phyloP scores from a whole-genome alignment of 2,329 filamentous ascomycete genomes.

The Xylaria polymorpha region DNA sequence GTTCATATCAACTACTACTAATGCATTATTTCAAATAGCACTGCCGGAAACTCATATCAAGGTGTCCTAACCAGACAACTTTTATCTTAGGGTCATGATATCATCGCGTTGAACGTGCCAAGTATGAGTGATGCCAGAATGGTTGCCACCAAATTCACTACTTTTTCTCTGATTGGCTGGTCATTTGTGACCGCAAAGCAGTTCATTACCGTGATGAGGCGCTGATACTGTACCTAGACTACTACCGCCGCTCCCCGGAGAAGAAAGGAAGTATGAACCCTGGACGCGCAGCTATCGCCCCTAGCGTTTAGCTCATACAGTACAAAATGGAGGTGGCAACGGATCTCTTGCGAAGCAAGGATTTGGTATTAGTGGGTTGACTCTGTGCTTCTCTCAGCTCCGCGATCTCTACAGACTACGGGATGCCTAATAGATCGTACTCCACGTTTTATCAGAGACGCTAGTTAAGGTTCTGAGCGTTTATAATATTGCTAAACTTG shows the following conservation, averaged over 20 bases:
- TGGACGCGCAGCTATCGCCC: no score
- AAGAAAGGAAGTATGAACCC: not conserved
- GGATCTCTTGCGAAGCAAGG: slow-evolving; percentile 7
- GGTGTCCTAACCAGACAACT: slow-evolving; percentile 42
- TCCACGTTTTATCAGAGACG: slow-evolving; percentile 30
- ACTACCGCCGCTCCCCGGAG: no score
- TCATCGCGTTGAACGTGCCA: slow-evolving; percentile 43
- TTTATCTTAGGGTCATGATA: slow-evolving; percentile 38
- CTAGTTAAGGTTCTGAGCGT: slow-evolving; percentile 34
- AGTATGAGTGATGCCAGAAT: slow-evolving; percentile 46
- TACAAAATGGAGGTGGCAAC: slow-evolving; percentile 6
- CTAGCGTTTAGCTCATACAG: no score
- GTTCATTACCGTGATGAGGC: slow-evolving; percentile 36
- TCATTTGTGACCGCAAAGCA: slow-evolving; percentile 40
- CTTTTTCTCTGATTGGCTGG: slow-evolving; percentile 30
- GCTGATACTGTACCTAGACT: no score
- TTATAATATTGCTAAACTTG: slow-evolving; percentile 42
- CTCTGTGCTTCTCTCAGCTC: slow-evolving; percentile 12
- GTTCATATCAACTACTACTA: not conserved
- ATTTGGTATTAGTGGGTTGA: not conserved
- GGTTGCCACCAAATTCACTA: slow-evolving; percentile 38
- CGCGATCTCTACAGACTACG: not conserved
- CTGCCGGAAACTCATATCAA: slow-evolving; percentile 42
- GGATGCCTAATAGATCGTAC: slow-evolving; percentile 25
- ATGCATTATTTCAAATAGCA: slow-evolving; percentile 26